Evolutionary conservation across 2,329 filamentous ascomycete species (phyloP).

Genomic region (Colletotrichum trifolii): DNA sequence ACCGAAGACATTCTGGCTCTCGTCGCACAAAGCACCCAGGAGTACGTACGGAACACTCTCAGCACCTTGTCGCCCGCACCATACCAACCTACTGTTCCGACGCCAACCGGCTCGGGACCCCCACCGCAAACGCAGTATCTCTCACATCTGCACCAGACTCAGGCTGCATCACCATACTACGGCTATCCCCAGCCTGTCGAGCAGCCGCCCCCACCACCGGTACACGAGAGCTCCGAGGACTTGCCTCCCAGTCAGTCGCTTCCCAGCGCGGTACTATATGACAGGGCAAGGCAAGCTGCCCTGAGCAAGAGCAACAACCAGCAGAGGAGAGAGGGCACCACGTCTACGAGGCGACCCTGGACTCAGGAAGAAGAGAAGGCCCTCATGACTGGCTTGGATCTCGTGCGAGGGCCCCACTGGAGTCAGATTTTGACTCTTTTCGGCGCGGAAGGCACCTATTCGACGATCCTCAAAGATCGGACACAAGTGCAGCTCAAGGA

Average conservation of each 20-base stretch:
- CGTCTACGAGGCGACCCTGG: slow-evolving; percentile 81
- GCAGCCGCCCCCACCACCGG: slow-evolving; percentile 41
- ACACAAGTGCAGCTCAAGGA: slow-evolving; percentile 95
- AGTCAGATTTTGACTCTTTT: slow-evolving; percentile 90
- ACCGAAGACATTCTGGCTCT: slow-evolving; percentile 55
- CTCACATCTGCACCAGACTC: slow-evolving; percentile 51
- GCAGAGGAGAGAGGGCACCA: slow-evolving; percentile 65
- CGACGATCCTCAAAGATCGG: slow-evolving; percentile 85
- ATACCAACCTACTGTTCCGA: slow-evolving; percentile 55
- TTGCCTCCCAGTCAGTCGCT: slow-evolving; percentile 68
- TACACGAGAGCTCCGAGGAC: slow-evolving; percentile 47
- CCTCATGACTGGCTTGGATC: slow-evolving; percentile 86
- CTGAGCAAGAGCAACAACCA: slow-evolving; percentile 67
- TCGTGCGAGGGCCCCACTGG: slow-evolving; percentile 93
- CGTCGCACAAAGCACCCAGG: slow-evolving; percentile 56
- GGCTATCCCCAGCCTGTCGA: slow-evolving; percentile 37
- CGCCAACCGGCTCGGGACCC: slow-evolving; percentile 45
- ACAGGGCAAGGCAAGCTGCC: slow-evolving; percentile 68
- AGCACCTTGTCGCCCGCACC: slow-evolving; percentile 55
- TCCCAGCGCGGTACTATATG: slow-evolving; percentile 66
- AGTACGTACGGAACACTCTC: slow-evolving; percentile 57
- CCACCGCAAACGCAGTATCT: slow-evolving; percentile 50
- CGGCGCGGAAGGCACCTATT: slow-evolving; percentile 81
- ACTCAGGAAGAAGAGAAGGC: slow-evolving; percentile 90
- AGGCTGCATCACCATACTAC: slow-evolving; percentile 38